Evolutionary conservation across 163 green algal species (phyloP), one percentile per base, ranked within the genome.

Genomic region (Chloromonas sp.): DNA sequence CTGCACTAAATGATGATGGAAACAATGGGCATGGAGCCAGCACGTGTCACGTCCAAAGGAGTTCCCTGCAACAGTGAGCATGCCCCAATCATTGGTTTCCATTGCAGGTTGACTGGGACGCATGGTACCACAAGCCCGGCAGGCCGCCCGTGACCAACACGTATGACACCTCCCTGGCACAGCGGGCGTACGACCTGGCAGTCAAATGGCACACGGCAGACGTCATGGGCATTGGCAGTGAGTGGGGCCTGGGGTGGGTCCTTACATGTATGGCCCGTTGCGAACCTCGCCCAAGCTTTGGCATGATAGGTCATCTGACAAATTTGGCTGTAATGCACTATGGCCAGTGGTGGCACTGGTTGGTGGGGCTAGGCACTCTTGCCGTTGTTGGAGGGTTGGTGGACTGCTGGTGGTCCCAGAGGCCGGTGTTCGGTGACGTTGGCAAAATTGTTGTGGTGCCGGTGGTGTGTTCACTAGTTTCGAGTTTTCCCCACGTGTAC

Each of bases 91-190:
- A 36, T 36, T 36, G 36, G 36, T 36, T 36, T 36, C 66, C 11
- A 11, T 14, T 79, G n/a, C 8, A 84, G 5, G 90, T 98, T 11
- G 95, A 97, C 85, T 98, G 95, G 95, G 89, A 97, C 58, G 89
- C 92, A 0, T 98, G 96, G 96, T 87, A 95, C 0, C 90, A 95
- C 83, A n/a, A 82, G 0, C 89, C 93, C 79, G 95, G 95, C 66
- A 93, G 97, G 92, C 95, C 95, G 0, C 93, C 93, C 0, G 90
- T 91, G 13, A 89, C 89, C 14, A 97, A 97, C 89, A 79, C 79
- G 0, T 98, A 97, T 82, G 93, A 98, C 84, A 91, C 90, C n/a
- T 88, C 79, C 1, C 83, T 97, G 71, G 92, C 88, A 0, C 79
- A 92, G 60, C 81, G 80, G 60, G 91, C 95, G 11, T 90, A 93